Evolutionary conservation across 2,329 filamentous ascomycete species (phyloP), one percentile per base, ranked within the genome.

Genomic region (Phoma sp.): DNA sequence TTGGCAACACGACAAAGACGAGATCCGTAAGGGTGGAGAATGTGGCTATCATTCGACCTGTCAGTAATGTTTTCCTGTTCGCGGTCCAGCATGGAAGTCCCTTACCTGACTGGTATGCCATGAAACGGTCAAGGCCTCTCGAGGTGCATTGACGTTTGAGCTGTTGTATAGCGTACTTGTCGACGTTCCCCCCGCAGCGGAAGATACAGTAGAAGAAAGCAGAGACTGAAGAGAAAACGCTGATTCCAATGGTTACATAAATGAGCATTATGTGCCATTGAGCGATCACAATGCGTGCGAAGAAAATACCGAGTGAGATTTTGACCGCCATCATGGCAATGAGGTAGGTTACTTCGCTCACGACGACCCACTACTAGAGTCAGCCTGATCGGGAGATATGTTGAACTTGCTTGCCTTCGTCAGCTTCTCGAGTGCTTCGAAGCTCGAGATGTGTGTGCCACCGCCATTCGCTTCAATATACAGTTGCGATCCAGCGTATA

Each of bases 151-250:
- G 59, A 7, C 76, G 70, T 11, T 69, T 43, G 0, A 72, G 45
- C 9, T 72, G 76, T 21, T 69, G 62, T 3, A 75, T 42, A 0
- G 65, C 64, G 29, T 74, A 75, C 11, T 59, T 14, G 11, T 70
- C 58, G 9, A 72, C 48, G 21, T 71, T 55, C 1, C 63, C 15
- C 2, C 72, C 71, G 63, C 83, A 86, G 67, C 84, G 78, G 39
- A 85, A 78, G 11, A 82, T 69, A 43, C 78, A 68, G 51, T 84
- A 76, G 62, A 84, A 80, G 66, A 81, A 80, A 42, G 81, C 80
- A 7, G 64, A 54, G 6, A 59, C 33, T 1, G 74, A 74, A 11
- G 71, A 72, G 3, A 71, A 34, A 10, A 74, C 66, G 42, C 66
- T 74, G 57, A 75, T 17, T 42, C 79, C 81, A 23, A 72, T 64